Evolutionary conservation across 306 rosid species (phyloP), one percentile per base, ranked within the genome.

Genomic region (Vigna angularis): DNA sequence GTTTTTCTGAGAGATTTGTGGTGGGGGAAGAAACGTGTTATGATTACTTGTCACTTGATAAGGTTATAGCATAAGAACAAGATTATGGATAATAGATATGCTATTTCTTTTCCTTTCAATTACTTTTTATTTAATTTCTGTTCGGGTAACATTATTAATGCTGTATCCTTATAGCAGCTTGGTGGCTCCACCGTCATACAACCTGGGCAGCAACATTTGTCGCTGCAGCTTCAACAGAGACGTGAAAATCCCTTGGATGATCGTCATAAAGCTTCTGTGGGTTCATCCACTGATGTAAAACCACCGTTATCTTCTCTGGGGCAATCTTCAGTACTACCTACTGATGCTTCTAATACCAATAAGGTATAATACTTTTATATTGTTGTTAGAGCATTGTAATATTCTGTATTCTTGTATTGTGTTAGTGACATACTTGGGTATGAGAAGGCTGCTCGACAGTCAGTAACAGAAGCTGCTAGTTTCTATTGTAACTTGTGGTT

Each of bases 221-320:
- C 91, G 2, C 85, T 87, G 50, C 97, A 84, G 82, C 87, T 92
- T 85, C 98, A 89, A 75, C 98, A 82, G 79, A 93, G 96, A 72
- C 93, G 80, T 76, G 99, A 96, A 72, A 83, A 62, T 82, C 73
- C 87, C 57, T 48, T 86, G 68, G 96, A 91, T 77, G 98, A 96
- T 70, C 94, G 87, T 73, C 90, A 75, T 64, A 96, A 83, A 84
- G 48, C 84, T 47, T 77, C 89, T 68, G 80, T 57, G 68, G 68
- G 86, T 83, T 66, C 89, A 79, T 83, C 90, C 28, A 84, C 73
- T 66, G 98, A 91, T 63, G 73, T 67, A 57, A 96, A 90, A 50
- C 96, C 88, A 4, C 81, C 78, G 76, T 48, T 90, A 82, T 75
- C 96, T 80, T 82, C 93, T 74, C 79, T 72, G 7, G 90, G 88